phyloP scores from a whole-genome alignment of 2,329 filamentous ascomycete species.

The Diplodia mutila region DNA sequence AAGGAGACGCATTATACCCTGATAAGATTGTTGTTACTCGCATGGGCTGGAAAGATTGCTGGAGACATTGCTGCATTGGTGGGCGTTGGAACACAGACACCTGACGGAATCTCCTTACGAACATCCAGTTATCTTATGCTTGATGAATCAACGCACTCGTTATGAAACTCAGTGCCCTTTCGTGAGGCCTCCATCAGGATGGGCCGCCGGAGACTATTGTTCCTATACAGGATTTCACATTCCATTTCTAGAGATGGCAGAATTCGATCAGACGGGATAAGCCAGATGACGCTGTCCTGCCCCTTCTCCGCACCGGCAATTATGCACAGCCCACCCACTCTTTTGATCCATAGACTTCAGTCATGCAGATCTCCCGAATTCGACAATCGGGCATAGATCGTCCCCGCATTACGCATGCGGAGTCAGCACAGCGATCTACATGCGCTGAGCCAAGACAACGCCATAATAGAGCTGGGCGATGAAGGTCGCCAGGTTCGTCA shows the following conservation, averaged over 20 bases:
- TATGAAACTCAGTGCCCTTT: not conserved
- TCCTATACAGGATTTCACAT: not conserved
- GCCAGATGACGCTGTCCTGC: not conserved
- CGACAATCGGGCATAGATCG: not conserved
- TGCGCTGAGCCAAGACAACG: constrained; percentile 67
- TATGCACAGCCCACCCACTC: not conserved
- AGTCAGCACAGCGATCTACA: constrained; percentile 41
- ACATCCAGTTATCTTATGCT: not conserved
- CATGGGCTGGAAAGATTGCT: not conserved
- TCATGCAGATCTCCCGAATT: not conserved
- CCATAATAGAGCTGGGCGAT: constrained; percentile 77
- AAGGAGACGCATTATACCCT: constrained; percentile 7
- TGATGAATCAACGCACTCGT: not conserved
- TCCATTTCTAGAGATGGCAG: not conserved
- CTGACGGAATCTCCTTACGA: not conserved
- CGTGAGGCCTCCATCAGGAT: not conserved
- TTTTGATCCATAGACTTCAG: not conserved
- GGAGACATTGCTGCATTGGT: not conserved
- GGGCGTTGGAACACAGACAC: not conserved
- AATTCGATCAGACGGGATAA: not conserved
- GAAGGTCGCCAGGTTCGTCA: constrained; percentile 76
- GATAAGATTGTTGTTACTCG: not conserved
- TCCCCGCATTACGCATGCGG: not conserved
- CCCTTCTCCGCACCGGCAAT: not conserved
- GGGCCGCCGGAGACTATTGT: not conserved